A percentile compares a stretch with the other conserved stretches of the same genome.
Conservation (phyloP, 2,329 filamentous ascomycete genomes). For the Penicillium aurantiogriseum region DNA sequence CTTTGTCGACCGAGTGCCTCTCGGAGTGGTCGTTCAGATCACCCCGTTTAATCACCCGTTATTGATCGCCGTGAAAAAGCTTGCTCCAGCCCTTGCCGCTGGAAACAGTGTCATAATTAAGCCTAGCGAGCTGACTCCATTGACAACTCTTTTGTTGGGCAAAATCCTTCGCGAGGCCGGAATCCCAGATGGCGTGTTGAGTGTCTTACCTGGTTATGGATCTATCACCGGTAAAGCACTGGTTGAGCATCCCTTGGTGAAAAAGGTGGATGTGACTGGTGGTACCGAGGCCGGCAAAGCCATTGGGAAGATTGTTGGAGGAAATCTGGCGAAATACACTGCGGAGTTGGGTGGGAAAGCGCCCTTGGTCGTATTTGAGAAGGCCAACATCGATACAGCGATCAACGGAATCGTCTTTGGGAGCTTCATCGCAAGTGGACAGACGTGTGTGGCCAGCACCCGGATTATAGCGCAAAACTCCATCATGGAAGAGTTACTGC, state of each 20-base stretch:
- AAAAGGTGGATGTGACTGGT: constrained; percentile 38
- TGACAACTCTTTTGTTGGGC: constrained; percentile 44
- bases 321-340: constrained; percentile 35
- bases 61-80: constrained; percentile 40
- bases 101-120: constrained; percentile 44
- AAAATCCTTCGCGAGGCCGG: constrained; percentile 44
- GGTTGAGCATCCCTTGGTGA: constrained; percentile 30
- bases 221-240: constrained; percentile 42
- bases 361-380: constrained; percentile 35
- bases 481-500: constrained; percentile 42
- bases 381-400: constrained; percentile 32
- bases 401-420: constrained; percentile 40
- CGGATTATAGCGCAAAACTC: constrained; percentile 52
- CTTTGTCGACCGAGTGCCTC: constrained; percentile 36
- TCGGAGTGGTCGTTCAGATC: constrained; percentile 43
- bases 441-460: constrained; percentile 58
- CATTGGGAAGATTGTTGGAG: constrained; percentile 33
- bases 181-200: constrained; percentile 44
- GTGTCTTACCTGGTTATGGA: constrained; percentile 55
- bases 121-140: constrained; percentile 43
- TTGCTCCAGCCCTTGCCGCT: constrained; percentile 41
- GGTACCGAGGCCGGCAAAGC: constrained; percentile 34
- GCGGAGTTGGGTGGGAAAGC: constrained; percentile 42
- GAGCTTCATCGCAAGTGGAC: constrained; percentile 54
- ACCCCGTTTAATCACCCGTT: constrained; percentile 43